phyloP scores from a whole-genome alignment of 2,329 filamentous ascomycete species.

The Monilinia fructigena region DNA sequence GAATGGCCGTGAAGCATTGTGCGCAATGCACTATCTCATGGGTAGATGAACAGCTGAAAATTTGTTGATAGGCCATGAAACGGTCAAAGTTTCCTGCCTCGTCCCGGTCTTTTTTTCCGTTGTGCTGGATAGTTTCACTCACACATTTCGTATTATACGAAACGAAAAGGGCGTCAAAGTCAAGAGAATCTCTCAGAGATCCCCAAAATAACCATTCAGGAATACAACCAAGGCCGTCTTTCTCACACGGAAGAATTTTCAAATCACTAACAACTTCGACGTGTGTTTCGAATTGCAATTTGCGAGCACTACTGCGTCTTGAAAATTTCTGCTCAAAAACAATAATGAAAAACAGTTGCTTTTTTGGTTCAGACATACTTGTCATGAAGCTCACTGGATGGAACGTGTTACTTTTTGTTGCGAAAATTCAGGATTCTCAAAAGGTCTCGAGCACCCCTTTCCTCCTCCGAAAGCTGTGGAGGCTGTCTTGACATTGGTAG shows the following conservation, averaged over 20 bases:
- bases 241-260: not conserved
- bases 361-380: not conserved
- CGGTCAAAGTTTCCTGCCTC: not conserved
- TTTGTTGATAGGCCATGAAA: not conserved
- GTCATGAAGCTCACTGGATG: not conserved
- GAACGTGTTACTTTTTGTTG: slow-evolving; percentile 31
- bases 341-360: not conserved
- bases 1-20: not conserved
- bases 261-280: not conserved
- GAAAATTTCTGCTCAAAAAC: not conserved
- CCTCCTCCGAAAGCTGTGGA: slow-evolving; percentile 29
- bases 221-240: not conserved
- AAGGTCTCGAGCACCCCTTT: slow-evolving; percentile 34
- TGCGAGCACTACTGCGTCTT: not conserved
- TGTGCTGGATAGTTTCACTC: too few species aligned
- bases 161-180: not conserved
- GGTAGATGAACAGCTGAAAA: not conserved
- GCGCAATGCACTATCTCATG: not conserved
- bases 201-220: not conserved
- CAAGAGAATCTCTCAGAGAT: not conserved
- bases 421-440: slow-evolving; percentile 40
- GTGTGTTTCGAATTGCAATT: not conserved
- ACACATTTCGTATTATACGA: not conserved
- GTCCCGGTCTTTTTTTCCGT: not conserved
- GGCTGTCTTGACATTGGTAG: not conserved